Evolutionary conservation across 306 rosid species (phyloP).

Genomic region (Fagus crenata): DNA sequence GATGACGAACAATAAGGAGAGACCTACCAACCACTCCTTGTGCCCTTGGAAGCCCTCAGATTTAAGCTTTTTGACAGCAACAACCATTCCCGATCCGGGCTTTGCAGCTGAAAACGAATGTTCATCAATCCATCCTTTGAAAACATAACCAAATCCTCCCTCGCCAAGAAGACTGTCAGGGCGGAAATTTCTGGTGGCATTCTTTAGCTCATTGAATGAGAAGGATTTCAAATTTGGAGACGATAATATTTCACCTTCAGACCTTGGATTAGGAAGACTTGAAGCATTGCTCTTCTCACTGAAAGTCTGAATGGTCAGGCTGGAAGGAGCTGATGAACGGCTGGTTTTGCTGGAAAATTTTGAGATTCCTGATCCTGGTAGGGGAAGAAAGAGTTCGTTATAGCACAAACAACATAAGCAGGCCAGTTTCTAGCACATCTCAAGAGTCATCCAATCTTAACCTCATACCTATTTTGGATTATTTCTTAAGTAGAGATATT

Average conservation of each 20-base stretch:
- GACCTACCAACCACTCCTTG: conserved; percentile 94
- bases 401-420: conserved; percentile 6
- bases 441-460: conserved; percentile 18
- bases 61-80: conserved; percentile 91
- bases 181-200: conserved; percentile 79
- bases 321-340: conserved; percentile 55
- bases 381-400: conserved; percentile 24
- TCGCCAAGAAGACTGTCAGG: conserved; percentile 90
- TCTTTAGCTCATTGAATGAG: conserved; percentile 73
- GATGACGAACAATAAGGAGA: not conserved
- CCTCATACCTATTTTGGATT: not conserved
- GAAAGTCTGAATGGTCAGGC: conserved; percentile 46
- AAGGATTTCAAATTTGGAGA: conserved; percentile 76
- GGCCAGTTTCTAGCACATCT: not conserved
- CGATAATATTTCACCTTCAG: conserved; percentile 86
- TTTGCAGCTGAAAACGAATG: conserved; percentile 52
- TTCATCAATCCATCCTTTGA: conserved; percentile 92
- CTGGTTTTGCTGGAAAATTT: conserved; percentile 46
- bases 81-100: conserved; percentile 89
- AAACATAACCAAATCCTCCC: conserved; percentile 94
- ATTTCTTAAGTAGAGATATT: conserved; percentile 1
- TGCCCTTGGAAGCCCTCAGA: conserved; percentile 92
- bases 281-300: conserved; percentile 50
- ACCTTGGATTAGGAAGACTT: conserved; percentile 72
- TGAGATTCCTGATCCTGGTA: conserved; percentile 47